Evolutionary conservation across 2,329 filamentous ascomycete genomes (phyloP).

Genomic region (Aspergillus tubingensis): DNA sequence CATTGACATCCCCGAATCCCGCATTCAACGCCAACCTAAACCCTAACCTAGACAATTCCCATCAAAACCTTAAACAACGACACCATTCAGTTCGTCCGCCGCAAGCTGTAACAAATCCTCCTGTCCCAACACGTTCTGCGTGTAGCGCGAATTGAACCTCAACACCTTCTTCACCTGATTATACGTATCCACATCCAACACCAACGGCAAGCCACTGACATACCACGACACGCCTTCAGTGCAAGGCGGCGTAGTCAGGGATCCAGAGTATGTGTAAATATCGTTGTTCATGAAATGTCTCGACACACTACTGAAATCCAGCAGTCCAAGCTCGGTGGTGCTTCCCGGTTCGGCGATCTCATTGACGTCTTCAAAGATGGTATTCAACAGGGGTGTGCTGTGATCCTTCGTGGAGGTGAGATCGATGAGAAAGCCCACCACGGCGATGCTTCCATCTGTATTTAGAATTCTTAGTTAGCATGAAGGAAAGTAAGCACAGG

Average conservation of each 20-base stretch:
- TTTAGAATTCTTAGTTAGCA: neutral
- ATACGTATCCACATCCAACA: conserved; percentile 53
- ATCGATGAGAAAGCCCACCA: conserved; percentile 48
- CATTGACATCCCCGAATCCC: too few relatives aligned
- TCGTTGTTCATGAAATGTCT: conserved; percentile 40
- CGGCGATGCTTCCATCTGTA: conserved; percentile 34
- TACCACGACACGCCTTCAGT: conserved; percentile 51
- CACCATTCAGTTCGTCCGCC: neutral
- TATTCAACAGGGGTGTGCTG: conserved; percentile 49
- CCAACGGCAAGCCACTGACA: conserved; percentile 51
- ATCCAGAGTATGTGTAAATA: conserved; percentile 58
- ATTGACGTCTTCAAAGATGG: conserved; percentile 48
- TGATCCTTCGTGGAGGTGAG: conserved; percentile 36
- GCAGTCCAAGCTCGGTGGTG: conserved; percentile 35
- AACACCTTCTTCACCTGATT: conserved; percentile 55
- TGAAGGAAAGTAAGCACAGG: neutral
- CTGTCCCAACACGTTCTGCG: conserved; percentile 53
- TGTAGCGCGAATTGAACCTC: conserved; percentile 59
- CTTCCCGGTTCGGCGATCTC: conserved; percentile 46
- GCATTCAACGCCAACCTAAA: too few relatives aligned
- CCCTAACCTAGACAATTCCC: too few relatives aligned
- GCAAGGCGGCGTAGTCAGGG: conserved; percentile 65
- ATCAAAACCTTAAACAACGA: too few relatives aligned
- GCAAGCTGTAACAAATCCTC: conserved; percentile 45
- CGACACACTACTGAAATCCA: conserved; percentile 49